These are phyloP conservation scores for Aspergillus pseudotamarii DNA, from an alignment of 2,329 filamentous ascomycete genomes.

Conservation along the genomic window DNA sequence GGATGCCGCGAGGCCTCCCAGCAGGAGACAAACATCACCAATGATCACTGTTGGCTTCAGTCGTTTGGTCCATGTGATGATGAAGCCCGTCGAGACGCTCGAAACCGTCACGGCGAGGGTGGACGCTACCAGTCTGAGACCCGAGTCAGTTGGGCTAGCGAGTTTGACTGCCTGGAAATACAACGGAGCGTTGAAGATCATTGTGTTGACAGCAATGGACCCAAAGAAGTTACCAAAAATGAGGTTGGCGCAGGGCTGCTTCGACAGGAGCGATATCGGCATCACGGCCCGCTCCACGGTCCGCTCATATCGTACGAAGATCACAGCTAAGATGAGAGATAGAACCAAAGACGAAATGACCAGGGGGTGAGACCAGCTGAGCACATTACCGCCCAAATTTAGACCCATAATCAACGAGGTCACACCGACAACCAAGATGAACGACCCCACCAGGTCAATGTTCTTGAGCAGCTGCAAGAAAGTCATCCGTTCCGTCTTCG, in stretches of 20 bases:
- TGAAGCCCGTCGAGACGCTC: constrained; percentile 63
- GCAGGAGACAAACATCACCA: constrained; percentile 53
- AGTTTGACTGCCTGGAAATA: constrained; percentile 77
- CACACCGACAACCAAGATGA: constrained; percentile 50
- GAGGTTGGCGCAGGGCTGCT: constrained; percentile 50
- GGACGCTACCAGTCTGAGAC: constrained; percentile 70
- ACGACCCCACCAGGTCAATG: constrained; percentile 54
- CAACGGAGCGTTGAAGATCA: constrained; percentile 71
- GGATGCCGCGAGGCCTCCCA: constrained; percentile 56
- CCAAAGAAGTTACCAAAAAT: constrained; percentile 58
- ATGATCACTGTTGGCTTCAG: constrained; percentile 62
- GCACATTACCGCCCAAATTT: constrained; percentile 57
- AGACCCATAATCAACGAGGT: constrained; percentile 54
- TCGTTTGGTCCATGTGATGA: constrained; percentile 62
- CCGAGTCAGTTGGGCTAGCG: constrained; percentile 69
- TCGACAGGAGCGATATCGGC: constrained; percentile 52
- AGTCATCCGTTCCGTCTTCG: constrained; percentile 44
- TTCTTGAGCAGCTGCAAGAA: constrained; percentile 48
- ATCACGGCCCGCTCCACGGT: constrained; percentile 53
- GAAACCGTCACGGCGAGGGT: constrained; percentile 58
- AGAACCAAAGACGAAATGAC: constrained; percentile 51
- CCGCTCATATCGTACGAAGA: constrained; percentile 47
- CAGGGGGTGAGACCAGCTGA: constrained; percentile 54
- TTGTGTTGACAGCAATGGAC: constrained; percentile 53
- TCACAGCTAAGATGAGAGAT: constrained; percentile 40